phyloP scores from a whole-genome alignment of 768 basidiomycete species.

The Ramaria rubella region DNA sequence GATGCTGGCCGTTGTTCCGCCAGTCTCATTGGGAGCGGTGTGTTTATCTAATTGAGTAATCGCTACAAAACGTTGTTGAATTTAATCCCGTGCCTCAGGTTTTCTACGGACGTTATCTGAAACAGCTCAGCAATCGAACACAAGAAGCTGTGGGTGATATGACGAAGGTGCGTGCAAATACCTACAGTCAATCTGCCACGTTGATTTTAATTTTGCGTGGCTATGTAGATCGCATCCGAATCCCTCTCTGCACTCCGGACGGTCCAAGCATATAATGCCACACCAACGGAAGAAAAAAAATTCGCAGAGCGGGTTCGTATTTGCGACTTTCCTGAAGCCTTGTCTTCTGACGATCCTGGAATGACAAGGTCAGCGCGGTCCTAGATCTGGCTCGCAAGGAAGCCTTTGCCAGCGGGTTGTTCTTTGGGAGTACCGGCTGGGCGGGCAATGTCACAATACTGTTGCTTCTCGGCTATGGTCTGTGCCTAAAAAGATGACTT shows the following conservation, averaged over 20 bases:
- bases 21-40: conserved; percentile 80
- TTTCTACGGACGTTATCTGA: conserved; percentile 92
- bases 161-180: conserved; percentile 50
- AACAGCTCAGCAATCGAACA: conserved; percentile 82
- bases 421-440: conserved; percentile 88
- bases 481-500: conserved; percentile 17
- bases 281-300: conserved; percentile 65
- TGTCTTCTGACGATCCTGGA: neutral
- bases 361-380: conserved; percentile 42
- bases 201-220: neutral
- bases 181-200: neutral
- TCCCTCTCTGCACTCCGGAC: conserved; percentile 82
- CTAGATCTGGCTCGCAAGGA: conserved; percentile 77
- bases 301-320: conserved; percentile 52
- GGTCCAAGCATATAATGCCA: conserved; percentile 87
- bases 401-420: conserved; percentile 84
- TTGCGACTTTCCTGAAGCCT: neutral
- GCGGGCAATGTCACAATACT: conserved; percentile 91
- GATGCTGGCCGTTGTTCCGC: conserved; percentile 91
- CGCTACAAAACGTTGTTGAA: conserved; percentile 12
- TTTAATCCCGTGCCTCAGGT: conserved; percentile 45
- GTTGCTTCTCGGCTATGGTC: conserved; percentile 86
- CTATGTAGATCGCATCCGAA: conserved; percentile 71
- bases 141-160: conserved; percentile 95
- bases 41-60: conserved; percentile 21